A percentile compares a stretch with the other conserved stretches of the same genome.
Evolutionary conservation across 768 basidiomycete species (phyloP).

Genomic region (Dioszegia hungarica): DNA sequence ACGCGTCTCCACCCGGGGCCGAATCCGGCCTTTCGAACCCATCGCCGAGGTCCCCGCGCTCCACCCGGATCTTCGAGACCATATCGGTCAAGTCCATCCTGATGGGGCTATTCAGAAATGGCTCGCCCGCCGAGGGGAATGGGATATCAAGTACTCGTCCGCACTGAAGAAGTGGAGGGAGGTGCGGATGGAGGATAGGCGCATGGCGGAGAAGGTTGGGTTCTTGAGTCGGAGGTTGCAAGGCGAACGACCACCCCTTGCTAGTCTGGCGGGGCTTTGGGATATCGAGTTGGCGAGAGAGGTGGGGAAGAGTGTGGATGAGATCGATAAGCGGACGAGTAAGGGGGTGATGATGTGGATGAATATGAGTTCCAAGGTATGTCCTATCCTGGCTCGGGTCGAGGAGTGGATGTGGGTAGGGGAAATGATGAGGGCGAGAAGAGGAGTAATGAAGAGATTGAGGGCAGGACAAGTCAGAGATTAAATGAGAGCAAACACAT

Average conservation of each 20-base stretch:
- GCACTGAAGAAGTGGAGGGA: slow-evolving; percentile 34
- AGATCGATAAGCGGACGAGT: slow-evolving; percentile 37
- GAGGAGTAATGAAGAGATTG: too few species aligned
- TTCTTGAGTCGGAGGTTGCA: slow-evolving; percentile 43
- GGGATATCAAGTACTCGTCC: slow-evolving; percentile 45
- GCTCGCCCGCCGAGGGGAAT: slow-evolving; percentile 40
- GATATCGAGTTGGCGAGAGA: slow-evolving; percentile 31
- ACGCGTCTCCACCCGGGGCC: slow-evolving; percentile 38
- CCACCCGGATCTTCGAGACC: slow-evolving; percentile 29
- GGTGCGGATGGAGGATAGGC: slow-evolving; percentile 37
- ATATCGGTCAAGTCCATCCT: slow-evolving; percentile 41
- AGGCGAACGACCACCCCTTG: slow-evolving; percentile 44
- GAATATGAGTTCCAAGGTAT: slow-evolving; percentile 37
- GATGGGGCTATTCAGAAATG: slow-evolving; percentile 48
- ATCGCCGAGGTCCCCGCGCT: slow-evolving; percentile 30
- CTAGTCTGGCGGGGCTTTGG: slow-evolving; percentile 37
- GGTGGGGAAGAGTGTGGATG: slow-evolving; percentile 47
- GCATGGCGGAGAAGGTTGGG: slow-evolving; percentile 34
- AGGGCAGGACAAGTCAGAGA: too few species aligned
- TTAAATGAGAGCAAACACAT: too few species aligned
- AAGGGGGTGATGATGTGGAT: slow-evolving; percentile 43
- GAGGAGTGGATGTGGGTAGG: too few species aligned
- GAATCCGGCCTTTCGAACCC: slow-evolving; percentile 40
- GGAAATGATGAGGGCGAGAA: too few species aligned
- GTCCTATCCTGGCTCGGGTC: background rate